A percentile compares a stretch with the other conserved stretches of the same genome.
phyloP scores from a whole-genome alignment of 768 basidiomycete genomes.

The Lactifluus pinguis region DNA sequence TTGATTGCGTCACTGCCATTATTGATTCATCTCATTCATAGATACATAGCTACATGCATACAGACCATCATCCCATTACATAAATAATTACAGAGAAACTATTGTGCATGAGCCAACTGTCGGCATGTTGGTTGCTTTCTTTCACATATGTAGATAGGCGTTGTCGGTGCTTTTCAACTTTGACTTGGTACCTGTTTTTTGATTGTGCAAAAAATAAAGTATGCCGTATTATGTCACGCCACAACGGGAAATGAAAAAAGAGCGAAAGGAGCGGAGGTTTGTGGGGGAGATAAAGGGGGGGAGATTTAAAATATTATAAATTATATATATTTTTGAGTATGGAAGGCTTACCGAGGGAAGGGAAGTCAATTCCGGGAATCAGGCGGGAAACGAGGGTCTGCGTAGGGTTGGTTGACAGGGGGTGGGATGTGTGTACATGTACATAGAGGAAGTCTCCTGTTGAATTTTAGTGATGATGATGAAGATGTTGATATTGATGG shows the following conservation, averaged over 20 bases:
- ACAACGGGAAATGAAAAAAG: constrained; percentile 2
- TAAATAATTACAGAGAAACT: not conserved
- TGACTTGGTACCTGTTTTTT: not conserved
- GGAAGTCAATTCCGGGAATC: too few species aligned
- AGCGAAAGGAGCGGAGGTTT: not conserved
- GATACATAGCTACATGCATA: constrained; percentile 2
- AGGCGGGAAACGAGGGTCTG: too few species aligned
- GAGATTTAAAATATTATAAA: not conserved
- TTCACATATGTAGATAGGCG: not conserved
- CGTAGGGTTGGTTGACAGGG: too few species aligned
- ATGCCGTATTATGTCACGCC: not conserved
- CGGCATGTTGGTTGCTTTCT: not conserved
- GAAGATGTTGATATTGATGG: too few species aligned
- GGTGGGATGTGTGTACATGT: too few species aligned
- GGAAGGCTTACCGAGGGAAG: not conserved
- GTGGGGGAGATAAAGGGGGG: not conserved
- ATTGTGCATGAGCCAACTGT: not conserved
- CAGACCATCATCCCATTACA: not conserved
- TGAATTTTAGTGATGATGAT: too few species aligned
- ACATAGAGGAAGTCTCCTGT: too few species aligned
- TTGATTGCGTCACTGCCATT: not conserved
- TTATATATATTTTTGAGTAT: not conserved
- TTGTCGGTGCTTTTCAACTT: not conserved
- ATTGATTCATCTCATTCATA: not conserved
- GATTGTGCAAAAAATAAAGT: not conserved